Base-by-base conservation (phyloP, 495 filamentous ascomycete species). In the Pyrenula massariospora region DNA sequence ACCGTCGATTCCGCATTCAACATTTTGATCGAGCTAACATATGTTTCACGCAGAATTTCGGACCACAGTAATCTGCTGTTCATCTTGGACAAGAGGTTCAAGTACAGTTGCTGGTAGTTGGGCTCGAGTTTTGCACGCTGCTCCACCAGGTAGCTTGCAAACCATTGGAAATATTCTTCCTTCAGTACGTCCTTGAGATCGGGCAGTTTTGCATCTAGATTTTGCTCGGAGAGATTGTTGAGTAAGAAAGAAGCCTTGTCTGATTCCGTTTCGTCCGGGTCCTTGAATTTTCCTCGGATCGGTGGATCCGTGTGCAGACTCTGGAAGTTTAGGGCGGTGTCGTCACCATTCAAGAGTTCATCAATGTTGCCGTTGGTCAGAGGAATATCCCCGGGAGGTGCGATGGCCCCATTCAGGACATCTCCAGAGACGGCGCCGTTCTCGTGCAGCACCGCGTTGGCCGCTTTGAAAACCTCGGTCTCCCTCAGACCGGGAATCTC, bases 71-170 rank as follows among this genome's bases (percentile, higher is more conserved):
- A 71, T 66, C 78, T 86, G 62, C 90, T 81, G 57, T 84, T 79
- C 64, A 96, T 91, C 57, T 86, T 84, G 50, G 86, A 84, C 49
- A 99, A 78, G 22, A 99, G 79, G 58, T 94, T 87, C 25, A 97
- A 80, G 66, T 97, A 99, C 3, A 97, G 81, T 25, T 85, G 74
- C 57, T 99, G 93, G 66, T 89, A 95, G 63, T 97, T 99, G 2
- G 91, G 91, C 64, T 99, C 91, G 72, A 93, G 79, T 71, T 95
- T 97, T 11, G 93, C 94, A 12, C 92, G 89, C 66, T 95, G 87
- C 63, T 96, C 91, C 11, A 99, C 93, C n/a, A 99, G 73, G 65
- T 96, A 94, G 19, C 81, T 81, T 10, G 93, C 93, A 62, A 99
- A 97, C 93, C 93, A 99, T 65, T 93, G 88, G 62, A 92, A 86